Base-by-base conservation (phyloP, 2,329 filamentous ascomycete genomes). In the Penicillium hesseltinei region DNA sequence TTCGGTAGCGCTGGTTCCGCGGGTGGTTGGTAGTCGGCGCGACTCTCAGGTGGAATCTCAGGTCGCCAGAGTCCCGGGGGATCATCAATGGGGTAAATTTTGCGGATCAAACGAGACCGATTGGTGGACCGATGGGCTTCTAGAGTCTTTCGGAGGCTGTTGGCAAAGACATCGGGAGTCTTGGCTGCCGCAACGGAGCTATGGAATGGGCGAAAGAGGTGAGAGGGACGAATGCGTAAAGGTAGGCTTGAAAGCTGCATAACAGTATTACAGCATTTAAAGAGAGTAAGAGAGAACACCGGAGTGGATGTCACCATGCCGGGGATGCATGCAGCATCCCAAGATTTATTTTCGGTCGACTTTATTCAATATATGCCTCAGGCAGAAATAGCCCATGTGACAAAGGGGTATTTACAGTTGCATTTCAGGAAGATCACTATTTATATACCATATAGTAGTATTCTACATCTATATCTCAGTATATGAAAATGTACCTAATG, bases 91-190 rank as follows among this genome's bases (percentile, higher is more conserved):
- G 57, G 45, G 27, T 63, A 58, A 23, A 73, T 58, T 59, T 69
- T 73, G 51, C 74, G 73, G 45, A 77, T 65, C 36, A 76, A 50
- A 27, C 67, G 65, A 36, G 68, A 68, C 45, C 71, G 69, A 60
- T 79, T 79, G 11, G 66, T 65, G 13, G 62, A 61, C 40, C 76
- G 74, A 61, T 78, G 77, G 25, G 75, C 75, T 54, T 76, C 72
- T 33, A 78, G 68, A 6, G 77, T 78, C 54, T 71, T 72, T 31
- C 62, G 61, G 23, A 77, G 69, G 51, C 72, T 76, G 48, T 70
- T 66, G 29, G 66, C 62, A 54, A 71, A 64, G 33, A 77, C 64
- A 33, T 67, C 60, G 15, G 61, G 45, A 29, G 66, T 57, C 29
- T 69, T 66, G 23, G 47, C 25, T 15, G 23, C 44, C 4, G 54